Conservation (phyloP, 306 rosid species). For the Vachellia collinsii region DNA sequence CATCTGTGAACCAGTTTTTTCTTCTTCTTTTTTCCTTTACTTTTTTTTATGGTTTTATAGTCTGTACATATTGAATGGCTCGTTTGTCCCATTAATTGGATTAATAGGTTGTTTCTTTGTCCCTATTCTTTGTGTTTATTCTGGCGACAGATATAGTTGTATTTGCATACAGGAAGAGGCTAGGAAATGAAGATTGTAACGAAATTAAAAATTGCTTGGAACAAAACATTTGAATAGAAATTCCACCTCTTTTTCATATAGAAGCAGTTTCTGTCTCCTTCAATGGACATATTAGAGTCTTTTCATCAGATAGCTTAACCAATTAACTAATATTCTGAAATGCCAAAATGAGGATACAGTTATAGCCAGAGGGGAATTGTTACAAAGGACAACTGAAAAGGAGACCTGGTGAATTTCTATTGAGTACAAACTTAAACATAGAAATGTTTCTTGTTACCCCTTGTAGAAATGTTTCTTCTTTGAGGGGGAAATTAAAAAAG, state of each 20-base stretch:
- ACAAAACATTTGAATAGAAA: no score
- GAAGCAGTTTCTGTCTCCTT: background rate
- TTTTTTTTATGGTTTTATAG: no score
- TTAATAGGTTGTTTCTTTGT: background rate
- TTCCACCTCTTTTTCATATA: background rate
- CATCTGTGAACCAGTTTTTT: background rate
- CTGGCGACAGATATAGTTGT: background rate
- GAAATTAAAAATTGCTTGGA: no score
- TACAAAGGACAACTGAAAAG: background rate
- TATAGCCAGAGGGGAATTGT: background rate
- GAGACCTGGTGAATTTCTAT: background rate
- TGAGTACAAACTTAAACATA: background rate
- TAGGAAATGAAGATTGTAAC: no score
- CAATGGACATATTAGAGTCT: background rate
- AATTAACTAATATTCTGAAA: constrained; percentile 1
- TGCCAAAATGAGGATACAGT: background rate
- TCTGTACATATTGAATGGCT: background rate
- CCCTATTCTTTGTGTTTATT: background rate
- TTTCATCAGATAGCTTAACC: constrained; percentile 20
- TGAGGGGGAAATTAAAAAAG: background rate
- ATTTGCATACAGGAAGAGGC: no score
- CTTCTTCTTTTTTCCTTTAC: no score
- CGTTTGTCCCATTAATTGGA: background rate
- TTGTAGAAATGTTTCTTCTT: background rate
- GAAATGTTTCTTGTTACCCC: background rate